These are phyloP conservation scores for Tardiomyces depauwii DNA, from an alignment of 1,139 yeast genomes.

Conservation along the genomic window DNA sequence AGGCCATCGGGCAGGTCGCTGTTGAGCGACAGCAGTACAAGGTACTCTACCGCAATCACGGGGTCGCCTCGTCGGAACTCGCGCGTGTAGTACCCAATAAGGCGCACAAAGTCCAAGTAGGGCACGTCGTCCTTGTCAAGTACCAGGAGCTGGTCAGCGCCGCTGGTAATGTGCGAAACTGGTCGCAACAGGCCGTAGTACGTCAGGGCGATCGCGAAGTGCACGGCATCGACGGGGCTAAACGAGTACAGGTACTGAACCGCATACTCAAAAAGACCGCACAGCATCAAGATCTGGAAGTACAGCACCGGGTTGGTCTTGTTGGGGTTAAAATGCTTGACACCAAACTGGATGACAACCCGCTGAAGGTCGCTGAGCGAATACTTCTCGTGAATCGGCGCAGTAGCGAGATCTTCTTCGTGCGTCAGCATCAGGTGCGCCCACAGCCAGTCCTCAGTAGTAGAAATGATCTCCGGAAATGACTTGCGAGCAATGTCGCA, in stretches of 20 bases:
- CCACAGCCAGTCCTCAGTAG: constrained; percentile 98
- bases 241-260: constrained; percentile 55
- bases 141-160: constrained; percentile 11
- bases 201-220: constrained; percentile 71
- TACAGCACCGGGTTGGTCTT: constrained; percentile 58
- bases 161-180: constrained; percentile 18
- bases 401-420: constrained; percentile 34
- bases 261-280: constrained; percentile 78
- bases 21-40: constrained; percentile 56
- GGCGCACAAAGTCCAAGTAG: constrained; percentile 24
- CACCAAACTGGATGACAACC: constrained; percentile 60
- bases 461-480: constrained; percentile 63
- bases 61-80: constrained; percentile 82
- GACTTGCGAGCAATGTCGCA: constrained; percentile 66
- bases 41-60: constrained; percentile 79
- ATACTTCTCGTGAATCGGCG: constrained; percentile 59
- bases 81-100: constrained; percentile 46
- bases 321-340: constrained; percentile 52
- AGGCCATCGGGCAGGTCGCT: constrained; percentile 18
- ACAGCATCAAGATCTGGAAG: constrained; percentile 60
- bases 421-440: constrained; percentile 69
- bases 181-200: constrained; percentile 64
- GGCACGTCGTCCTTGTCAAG: constrained; percentile 19
- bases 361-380: constrained; percentile 65
- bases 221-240: constrained; percentile 81